Conservation (phyloP, 768 basidiomycete genomes). For the Lentinula lateritia region DNA sequence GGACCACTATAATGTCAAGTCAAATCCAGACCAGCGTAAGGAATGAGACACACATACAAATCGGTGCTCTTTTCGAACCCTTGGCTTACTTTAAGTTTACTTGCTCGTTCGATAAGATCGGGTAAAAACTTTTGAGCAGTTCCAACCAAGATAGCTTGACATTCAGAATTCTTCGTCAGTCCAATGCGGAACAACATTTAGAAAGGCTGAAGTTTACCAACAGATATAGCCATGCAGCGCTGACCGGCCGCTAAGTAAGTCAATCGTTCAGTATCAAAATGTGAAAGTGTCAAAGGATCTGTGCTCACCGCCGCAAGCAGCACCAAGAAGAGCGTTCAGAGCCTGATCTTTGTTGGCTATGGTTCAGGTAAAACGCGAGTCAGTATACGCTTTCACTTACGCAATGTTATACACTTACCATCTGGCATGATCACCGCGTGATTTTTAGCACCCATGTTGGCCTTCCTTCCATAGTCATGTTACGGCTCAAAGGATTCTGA, state of each 20-base stretch:
- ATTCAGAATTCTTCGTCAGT: background rate
- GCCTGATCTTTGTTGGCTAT: constrained; percentile 91
- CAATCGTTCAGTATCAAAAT: background rate
- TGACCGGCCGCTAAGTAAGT: constrained; percentile 77
- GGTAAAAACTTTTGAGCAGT: constrained; percentile 75
- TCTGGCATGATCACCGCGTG: constrained; percentile 93
- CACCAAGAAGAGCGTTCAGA: constrained; percentile 87
- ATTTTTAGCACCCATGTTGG: constrained; percentile 91
- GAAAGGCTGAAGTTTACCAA: constrained; percentile 45
- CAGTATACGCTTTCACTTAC: too few species aligned
- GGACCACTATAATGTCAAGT: constrained; percentile 48
- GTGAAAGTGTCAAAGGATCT: background rate
- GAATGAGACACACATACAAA: constrained; percentile 38
- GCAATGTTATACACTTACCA: constrained; percentile 38
- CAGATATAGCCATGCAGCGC: constrained; percentile 94
- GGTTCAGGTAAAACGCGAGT: background rate
- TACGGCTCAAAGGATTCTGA: background rate
- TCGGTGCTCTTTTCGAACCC: constrained; percentile 89
- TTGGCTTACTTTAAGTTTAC: constrained; percentile 75
- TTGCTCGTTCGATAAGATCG: constrained; percentile 78
- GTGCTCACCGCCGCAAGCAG: constrained; percentile 79
- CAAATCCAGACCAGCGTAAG: background rate
- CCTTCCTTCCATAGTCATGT: constrained; percentile 18
- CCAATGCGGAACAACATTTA: background rate
- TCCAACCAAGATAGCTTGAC: constrained; percentile 74